Conservation (phyloP, 345 rosid species). For the Rhizophora apiculata region DNA sequence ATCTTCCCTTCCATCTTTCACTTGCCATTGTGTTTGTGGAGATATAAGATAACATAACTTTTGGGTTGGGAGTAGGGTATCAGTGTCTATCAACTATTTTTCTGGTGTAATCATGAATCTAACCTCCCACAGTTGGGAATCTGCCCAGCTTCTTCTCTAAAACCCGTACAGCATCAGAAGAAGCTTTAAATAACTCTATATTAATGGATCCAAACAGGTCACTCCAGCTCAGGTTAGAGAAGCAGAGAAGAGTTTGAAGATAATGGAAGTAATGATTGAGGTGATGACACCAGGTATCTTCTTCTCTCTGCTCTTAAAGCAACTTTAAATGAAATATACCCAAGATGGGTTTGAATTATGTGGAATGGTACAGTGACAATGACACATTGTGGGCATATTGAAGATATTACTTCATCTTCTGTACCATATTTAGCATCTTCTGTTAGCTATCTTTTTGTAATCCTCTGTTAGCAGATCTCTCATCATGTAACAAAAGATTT, state of each 20-base stretch:
- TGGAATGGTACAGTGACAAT: background rate
- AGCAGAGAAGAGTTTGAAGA: constrained; percentile 79
- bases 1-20: constrained; percentile 10
- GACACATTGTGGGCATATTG: background rate
- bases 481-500: background rate
- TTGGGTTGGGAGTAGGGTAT: background rate
- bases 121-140: background rate
- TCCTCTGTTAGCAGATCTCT: background rate
- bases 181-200: constrained; percentile 2
- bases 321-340: constrained; percentile 10
- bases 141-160: constrained; percentile 4
- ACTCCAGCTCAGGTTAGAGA: constrained; percentile 94
- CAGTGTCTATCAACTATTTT: background rate
- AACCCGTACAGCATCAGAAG: background rate
- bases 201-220: constrained; percentile 39
- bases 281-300: constrained; percentile 88
- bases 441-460: background rate
- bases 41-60: background rate
- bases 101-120: background rate
- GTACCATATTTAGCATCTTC: background rate
- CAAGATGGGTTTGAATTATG: constrained; percentile 1
- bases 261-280: constrained; percentile 89
- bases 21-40: background rate
- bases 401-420: background rate
- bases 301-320: constrained; percentile 9